phyloP scores from a whole-genome alignment of 306 rosid genomes.

The Bauhinia variegata region DNA sequence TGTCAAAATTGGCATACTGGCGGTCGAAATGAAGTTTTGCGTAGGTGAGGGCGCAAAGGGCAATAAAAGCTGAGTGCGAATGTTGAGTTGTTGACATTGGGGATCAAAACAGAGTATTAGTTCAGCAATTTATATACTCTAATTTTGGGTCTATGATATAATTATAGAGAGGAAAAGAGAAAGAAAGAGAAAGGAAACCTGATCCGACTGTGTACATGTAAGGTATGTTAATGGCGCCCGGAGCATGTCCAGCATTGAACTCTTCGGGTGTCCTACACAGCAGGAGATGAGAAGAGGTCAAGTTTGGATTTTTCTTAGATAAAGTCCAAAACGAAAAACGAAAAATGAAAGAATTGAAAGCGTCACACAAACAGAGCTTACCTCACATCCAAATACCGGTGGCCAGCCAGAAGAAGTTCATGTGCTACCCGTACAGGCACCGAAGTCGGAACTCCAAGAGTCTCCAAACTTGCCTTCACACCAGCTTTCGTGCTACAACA shows the following conservation, averaged over 20 bases:
- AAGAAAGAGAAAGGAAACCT: conserved; percentile 46
- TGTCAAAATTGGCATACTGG: neutral
- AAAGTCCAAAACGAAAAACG: neutral
- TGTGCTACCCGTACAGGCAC: conserved; percentile 87
- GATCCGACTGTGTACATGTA: conserved; percentile 76
- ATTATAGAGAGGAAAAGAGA: neutral
- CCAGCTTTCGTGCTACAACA: conserved; percentile 48
- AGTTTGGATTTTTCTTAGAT: conserved; percentile 5
- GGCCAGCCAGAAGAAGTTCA: conserved; percentile 92
- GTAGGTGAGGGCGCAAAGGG: neutral
- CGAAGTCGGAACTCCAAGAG: conserved; percentile 66
- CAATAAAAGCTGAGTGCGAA: too few species aligned
- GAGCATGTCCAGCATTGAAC: conserved; percentile 68
- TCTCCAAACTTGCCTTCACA: conserved; percentile 53
- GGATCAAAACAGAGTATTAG: neutral
- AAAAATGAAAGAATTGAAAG: neutral
- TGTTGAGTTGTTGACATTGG: too few species aligned
- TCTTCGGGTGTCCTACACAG: conserved; percentile 74
- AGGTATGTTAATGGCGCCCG: conserved; percentile 78
- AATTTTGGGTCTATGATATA: too few species aligned
- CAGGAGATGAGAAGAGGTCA: neutral
- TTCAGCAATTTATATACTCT: too few species aligned
- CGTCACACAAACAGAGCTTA: neutral
- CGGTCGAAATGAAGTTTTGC: neutral
- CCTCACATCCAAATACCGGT: conserved; percentile 92